Evolutionary conservation across 2,329 filamentous ascomycete species (phyloP).

Genomic region (Calonectria pauciramosa): DNA sequence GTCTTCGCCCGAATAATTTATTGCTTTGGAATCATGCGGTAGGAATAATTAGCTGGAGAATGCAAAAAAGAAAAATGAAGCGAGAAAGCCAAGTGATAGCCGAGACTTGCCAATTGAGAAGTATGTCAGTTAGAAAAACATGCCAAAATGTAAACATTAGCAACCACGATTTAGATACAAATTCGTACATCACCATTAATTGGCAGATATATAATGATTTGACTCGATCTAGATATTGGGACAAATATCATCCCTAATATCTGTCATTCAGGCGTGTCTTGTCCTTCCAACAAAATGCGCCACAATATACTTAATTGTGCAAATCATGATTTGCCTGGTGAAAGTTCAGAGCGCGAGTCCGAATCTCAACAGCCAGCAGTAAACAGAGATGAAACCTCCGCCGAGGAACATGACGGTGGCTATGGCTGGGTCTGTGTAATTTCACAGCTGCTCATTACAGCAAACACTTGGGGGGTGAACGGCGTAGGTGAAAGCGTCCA

Average conservation of each 20-base stretch:
- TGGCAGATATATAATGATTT: no score
- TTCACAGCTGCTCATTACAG: neutral
- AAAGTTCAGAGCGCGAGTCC: neutral
- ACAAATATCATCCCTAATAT: no score
- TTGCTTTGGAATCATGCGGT: neutral
- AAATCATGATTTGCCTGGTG: neutral
- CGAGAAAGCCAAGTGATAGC: neutral
- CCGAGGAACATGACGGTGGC: neutral
- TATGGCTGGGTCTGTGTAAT: constrained; percentile 6
- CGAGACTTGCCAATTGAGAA: neutral
- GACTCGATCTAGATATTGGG: no score
- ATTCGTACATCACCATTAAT: no score
- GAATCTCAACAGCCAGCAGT: neutral
- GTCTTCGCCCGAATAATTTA: neutral
- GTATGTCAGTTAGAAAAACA: no score
- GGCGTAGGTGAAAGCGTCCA: neutral
- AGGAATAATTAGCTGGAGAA: neutral
- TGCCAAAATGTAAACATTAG: no score
- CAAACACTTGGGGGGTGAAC: neutral
- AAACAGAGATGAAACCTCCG: neutral
- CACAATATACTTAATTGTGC: neutral
- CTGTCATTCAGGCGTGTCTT: neutral
- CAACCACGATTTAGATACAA: no score
- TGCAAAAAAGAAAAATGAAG: neutral
- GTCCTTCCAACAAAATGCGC: neutral